A percentile compares a stretch with the other conserved stretches of the same genome.
Conservation (phyloP, 148 eudicot genomes). For the Chenopodium berlandieri region DNA sequence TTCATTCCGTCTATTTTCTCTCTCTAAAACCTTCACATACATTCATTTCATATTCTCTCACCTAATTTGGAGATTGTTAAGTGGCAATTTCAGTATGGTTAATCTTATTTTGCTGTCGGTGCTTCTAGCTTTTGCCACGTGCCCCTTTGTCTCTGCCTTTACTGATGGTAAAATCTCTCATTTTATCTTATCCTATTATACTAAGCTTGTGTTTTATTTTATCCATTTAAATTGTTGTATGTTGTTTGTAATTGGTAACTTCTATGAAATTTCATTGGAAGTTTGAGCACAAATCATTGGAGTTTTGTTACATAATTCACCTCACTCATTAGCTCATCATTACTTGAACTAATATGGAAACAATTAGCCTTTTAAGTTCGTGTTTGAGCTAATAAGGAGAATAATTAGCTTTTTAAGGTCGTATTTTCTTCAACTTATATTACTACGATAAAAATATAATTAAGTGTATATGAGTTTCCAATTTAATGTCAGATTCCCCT, state of each 20-base stretch:
- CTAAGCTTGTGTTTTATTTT: no score
- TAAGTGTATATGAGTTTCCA: no score
- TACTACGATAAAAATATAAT: no score
- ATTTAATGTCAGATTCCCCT: no score
- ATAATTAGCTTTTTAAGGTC: no score
- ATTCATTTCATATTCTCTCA: slow-evolving; percentile 13
- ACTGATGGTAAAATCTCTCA: slow-evolving; percentile 43
- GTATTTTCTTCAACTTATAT: no score
- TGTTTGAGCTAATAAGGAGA: no score
- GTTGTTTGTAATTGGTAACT: background rate
- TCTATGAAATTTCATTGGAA: background rate
- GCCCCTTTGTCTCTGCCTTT: slow-evolving; percentile 40
- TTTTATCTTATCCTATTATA: background rate
- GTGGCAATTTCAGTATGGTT: slow-evolving; percentile 31
- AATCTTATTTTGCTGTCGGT: slow-evolving; percentile 28
- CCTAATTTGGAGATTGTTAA: background rate
- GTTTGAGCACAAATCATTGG: background rate
- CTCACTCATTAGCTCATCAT: no score
- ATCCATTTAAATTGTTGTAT: background rate
- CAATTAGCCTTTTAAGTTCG: no score
- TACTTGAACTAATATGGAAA: no score
- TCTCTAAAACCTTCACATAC: slow-evolving; percentile 3
- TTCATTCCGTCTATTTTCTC: background rate
- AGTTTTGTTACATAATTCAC: background rate
- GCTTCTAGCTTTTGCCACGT: slow-evolving; percentile 38